phyloP scores from a whole-genome alignment of 108 stramenopile genomes.

The Cyclostephanos tholiformis region DNA sequence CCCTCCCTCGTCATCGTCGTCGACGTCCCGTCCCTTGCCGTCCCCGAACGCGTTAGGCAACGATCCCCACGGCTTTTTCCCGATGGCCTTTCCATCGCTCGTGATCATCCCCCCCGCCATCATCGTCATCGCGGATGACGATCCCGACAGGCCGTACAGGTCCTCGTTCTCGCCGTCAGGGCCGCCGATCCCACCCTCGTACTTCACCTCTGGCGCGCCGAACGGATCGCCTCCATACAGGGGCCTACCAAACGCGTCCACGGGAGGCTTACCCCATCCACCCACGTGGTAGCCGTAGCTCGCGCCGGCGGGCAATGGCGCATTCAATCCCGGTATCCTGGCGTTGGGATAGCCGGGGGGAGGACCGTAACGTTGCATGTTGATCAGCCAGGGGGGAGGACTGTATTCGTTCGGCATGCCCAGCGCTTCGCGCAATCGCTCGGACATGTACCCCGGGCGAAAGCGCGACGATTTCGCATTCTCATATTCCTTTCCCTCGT shows the following conservation, averaged over 20 bases:
- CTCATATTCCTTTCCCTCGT: conserved; percentile 98
- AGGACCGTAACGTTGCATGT: conserved; percentile 99
- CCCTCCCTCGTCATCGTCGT: conserved; percentile 71
- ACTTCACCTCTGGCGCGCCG: conserved; percentile 55
- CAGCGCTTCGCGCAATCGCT: conserved; percentile 81
- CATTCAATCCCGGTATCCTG: conserved; percentile 96
- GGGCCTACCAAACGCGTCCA: conserved; percentile 90
- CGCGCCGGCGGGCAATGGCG: conserved; percentile 91
- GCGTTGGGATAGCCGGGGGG: conserved; percentile 94
- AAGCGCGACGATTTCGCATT: conserved; percentile 56
- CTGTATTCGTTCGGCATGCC: conserved; percentile 77
- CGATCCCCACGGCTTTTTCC: conserved; percentile 80
- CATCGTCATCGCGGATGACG: conserved; percentile 6
- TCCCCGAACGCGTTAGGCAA: conserved; percentile 62
- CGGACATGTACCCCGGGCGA: conserved; percentile 68
- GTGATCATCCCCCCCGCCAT: conserved; percentile 55
- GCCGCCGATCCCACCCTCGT: not conserved
- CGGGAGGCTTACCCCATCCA: conserved; percentile 99
- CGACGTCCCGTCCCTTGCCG: conserved; percentile 55
- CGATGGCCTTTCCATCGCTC: conserved; percentile 77
- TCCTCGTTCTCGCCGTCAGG: conserved; percentile 41
- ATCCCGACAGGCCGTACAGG: conserved; percentile 27
- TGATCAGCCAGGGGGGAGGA: conserved; percentile 99
- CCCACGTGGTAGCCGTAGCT: conserved; percentile 95
- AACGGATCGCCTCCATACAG: conserved; percentile 94